Evolutionary conservation across 495 filamentous ascomycete genomes (phyloP).

Genomic region (Tuber melanosporum): DNA sequence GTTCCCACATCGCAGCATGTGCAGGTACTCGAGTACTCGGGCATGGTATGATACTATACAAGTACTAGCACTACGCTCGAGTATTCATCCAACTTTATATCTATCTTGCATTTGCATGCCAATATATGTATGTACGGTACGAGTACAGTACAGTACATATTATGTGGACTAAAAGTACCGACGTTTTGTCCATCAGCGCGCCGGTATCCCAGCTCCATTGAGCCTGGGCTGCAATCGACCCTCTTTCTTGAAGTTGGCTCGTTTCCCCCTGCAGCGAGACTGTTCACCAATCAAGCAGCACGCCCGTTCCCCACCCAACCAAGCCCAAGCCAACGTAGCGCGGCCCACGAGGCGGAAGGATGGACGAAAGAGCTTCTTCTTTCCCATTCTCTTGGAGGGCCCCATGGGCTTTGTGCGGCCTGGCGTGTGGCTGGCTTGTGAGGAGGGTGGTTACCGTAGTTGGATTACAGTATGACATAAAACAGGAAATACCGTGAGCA

Average conservation of each 20-base stretch:
- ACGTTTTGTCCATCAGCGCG: background rate
- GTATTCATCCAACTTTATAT: background rate
- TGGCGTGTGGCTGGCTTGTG: background rate
- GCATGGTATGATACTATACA: background rate
- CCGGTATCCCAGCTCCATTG: background rate
- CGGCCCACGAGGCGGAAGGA: background rate
- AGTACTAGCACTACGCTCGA: background rate
- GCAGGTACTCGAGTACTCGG: background rate
- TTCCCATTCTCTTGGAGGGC: background rate
- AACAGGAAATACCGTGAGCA: background rate
- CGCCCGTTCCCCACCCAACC: background rate
- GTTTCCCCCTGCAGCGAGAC: background rate
- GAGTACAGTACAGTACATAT: background rate
- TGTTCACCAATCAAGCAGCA: constrained; percentile 2
- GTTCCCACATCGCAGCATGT: background rate
- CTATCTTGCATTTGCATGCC: background rate
- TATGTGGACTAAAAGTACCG: background rate
- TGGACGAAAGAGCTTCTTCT: background rate
- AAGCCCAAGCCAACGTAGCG: background rate
- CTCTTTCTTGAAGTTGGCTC: background rate
- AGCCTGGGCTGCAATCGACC: background rate
- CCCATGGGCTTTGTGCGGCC: background rate
- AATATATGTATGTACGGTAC: background rate
- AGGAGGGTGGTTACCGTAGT: background rate
- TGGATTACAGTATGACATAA: background rate